A percentile compares a stretch with the other conserved stretches of the same genome.
These are phyloP conservation scores for Coelastrella sp. DNA, from an alignment of 139 green algal genomes.

Conservation along the genomic window DNA sequence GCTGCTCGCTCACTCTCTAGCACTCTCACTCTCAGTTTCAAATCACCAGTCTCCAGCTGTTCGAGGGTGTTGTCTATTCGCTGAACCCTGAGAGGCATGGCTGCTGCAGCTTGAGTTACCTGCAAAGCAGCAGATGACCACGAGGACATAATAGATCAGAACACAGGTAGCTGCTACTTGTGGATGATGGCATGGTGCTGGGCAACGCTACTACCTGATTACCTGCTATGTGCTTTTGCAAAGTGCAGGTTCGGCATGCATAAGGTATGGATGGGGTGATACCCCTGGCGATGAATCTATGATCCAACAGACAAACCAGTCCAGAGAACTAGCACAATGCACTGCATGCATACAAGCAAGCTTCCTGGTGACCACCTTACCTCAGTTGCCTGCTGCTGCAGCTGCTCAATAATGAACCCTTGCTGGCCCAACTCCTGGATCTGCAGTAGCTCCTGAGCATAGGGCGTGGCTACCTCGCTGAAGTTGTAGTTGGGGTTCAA, in stretches of 20 bases:
- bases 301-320: too few relatives aligned
- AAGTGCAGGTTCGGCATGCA: too few relatives aligned
- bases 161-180: background rate
- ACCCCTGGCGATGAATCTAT: too few relatives aligned
- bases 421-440: slow-evolving; percentile 57
- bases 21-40: slow-evolving; percentile 81
- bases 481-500: slow-evolving; percentile 84
- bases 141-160: background rate
- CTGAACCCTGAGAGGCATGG: slow-evolving; percentile 77
- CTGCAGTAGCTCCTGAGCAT: slow-evolving; percentile 50
- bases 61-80: slow-evolving; percentile 71
- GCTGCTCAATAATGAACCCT: slow-evolving; percentile 68
- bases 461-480: slow-evolving; percentile 34
- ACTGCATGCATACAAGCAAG: too few relatives aligned
- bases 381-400: slow-evolving; percentile 77
- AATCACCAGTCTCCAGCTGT: slow-evolving; percentile 74
- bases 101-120: slow-evolving; percentile 62
- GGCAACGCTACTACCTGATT: too few relatives aligned
- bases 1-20: slow-evolving; percentile 82
- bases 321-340: too few relatives aligned
- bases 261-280: too few relatives aligned
- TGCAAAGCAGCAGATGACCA: background rate
- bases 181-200: background rate
- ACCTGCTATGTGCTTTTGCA: too few relatives aligned
- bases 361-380: slow-evolving; percentile 45